phyloP scores from a whole-genome alignment of 768 basidiomycete genomes.

The Psilocybe sp. region DNA sequence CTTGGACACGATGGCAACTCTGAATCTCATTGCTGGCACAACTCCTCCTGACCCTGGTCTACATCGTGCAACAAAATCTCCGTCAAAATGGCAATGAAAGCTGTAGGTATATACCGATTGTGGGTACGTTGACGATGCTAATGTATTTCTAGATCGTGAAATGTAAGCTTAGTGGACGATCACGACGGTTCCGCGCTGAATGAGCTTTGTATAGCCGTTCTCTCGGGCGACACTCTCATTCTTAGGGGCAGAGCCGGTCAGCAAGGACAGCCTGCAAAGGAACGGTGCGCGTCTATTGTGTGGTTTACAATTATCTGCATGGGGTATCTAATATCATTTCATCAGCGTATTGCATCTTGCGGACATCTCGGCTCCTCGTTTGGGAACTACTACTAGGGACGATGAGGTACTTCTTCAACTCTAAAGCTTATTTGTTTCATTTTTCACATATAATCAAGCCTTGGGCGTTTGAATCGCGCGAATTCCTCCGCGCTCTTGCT shows the following conservation, averaged over 20 bases:
- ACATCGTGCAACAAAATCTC: slow-evolving; percentile 3
- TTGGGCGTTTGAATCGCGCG: slow-evolving; percentile 91
- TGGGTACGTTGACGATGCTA: not conserved
- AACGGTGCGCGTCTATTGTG: slow-evolving; percentile 57
- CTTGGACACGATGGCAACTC: not conserved
- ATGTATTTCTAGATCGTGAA: slow-evolving; percentile 51
- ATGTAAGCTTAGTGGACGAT: slow-evolving; percentile 33
- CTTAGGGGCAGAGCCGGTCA: slow-evolving; percentile 73
- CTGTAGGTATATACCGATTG: slow-evolving; percentile 43
- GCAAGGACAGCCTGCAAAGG: slow-evolving; percentile 87
- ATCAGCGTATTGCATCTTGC: slow-evolving; percentile 84
- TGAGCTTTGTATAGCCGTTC: slow-evolving; percentile 57
- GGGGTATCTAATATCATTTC: slow-evolving; percentile 3
- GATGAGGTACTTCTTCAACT: slow-evolving; percentile 66
- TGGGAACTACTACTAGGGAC: slow-evolving; percentile 79
- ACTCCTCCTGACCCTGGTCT: slow-evolving; percentile 1
- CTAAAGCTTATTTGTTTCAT: not conserved
- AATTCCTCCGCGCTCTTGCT: slow-evolving; percentile 79
- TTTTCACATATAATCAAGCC: slow-evolving; percentile 42
- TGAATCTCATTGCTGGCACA: slow-evolving; percentile 1
- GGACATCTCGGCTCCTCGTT: slow-evolving; percentile 79
- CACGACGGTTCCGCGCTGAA: slow-evolving; percentile 7
- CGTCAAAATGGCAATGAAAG: slow-evolving; percentile 67
- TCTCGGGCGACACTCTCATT: slow-evolving; percentile 88
- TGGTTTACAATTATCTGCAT: not conserved